These are phyloP conservation scores for Chrysochromulina parva DNA, from an alignment of 78 protist species.

Conservation along the genomic window DNA sequence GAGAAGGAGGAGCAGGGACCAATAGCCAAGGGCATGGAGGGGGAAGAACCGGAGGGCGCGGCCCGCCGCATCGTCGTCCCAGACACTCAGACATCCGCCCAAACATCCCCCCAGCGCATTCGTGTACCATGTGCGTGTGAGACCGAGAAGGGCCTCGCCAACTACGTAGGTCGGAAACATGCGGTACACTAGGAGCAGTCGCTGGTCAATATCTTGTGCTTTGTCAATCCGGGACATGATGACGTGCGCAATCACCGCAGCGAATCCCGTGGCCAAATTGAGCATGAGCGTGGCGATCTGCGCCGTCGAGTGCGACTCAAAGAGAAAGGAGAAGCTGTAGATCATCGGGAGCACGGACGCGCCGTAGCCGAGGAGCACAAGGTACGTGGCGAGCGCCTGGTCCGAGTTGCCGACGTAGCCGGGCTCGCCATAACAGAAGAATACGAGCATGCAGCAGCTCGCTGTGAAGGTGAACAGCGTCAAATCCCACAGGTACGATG, in stretches of 20 bases:
- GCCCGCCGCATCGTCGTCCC: too few relatives aligned
- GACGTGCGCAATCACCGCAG: neutral
- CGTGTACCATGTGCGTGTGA: neutral
- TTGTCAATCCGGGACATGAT: neutral
- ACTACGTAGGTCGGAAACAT: neutral
- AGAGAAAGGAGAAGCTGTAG: neutral
- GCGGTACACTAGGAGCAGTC: neutral
- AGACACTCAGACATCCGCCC: neutral
- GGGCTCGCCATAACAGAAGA: neutral
- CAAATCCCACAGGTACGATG: slow-evolving; percentile 10
- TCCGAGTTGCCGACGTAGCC: neutral
- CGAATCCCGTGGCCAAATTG: neutral
- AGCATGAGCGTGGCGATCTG: neutral
- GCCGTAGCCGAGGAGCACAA: neutral
- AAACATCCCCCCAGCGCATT: neutral
- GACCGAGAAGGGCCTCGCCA: neutral
- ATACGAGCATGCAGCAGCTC: neutral
- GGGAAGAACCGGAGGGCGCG: too few relatives aligned
- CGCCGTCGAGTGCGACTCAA: neutral
- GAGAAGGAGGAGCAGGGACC: too few relatives aligned
- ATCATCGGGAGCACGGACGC: too few relatives aligned
- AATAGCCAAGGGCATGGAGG: too few relatives aligned
- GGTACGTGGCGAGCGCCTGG: neutral
- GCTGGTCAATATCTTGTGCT: neutral
- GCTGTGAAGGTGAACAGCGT: neutral